A percentile compares a stretch with the other conserved stretches of the same genome.
Evolutionary conservation across 1,284 basidiomycete genomes (phyloP).

Genomic region (Cryptococcus deneoformans): DNA sequence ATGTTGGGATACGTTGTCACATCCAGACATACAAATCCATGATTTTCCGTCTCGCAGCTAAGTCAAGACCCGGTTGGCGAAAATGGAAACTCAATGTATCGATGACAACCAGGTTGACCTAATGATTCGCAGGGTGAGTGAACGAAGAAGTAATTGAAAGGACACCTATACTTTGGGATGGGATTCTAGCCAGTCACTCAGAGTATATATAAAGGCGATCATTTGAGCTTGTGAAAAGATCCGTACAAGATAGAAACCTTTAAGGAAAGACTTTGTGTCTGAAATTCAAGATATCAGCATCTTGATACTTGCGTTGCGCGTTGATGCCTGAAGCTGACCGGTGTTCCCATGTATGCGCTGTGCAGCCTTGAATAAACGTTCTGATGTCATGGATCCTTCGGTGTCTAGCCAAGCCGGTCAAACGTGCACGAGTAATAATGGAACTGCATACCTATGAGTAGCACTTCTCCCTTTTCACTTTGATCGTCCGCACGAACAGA

Average conservation of each 20-base stretch:
- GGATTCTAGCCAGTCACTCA: slow-evolving; percentile 42
- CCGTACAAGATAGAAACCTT: slow-evolving; percentile 43
- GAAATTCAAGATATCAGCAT: background rate
- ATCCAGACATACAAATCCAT: slow-evolving; percentile 39
- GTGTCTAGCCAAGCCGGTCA: slow-evolving; percentile 34
- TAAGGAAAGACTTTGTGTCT: background rate
- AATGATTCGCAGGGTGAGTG: background rate
- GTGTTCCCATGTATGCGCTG: background rate
- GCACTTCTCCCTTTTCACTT: slow-evolving; percentile 30
- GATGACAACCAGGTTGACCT: slow-evolving; percentile 47
- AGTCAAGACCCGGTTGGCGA: slow-evolving; percentile 43
- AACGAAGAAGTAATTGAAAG: too few species aligned
- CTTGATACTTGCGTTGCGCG: background rate
- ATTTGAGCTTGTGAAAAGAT: slow-evolving; percentile 45
- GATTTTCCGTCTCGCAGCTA: slow-evolving; percentile 25
- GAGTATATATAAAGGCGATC: slow-evolving; percentile 39
- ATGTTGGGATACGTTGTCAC: background rate
- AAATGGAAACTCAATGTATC: slow-evolving; percentile 49
- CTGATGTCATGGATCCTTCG: slow-evolving; percentile 39
- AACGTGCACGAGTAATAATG: background rate
- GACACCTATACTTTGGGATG: slow-evolving; percentile 36
- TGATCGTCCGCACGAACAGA: slow-evolving; percentile 8
- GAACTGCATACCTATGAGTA: slow-evolving; percentile 39
- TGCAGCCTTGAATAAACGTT: slow-evolving; percentile 29
- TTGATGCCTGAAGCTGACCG: slow-evolving; percentile 1